Conservation (phyloP, 352 stramenopile genomes). For the Globisporangium acanthophoron region DNA sequence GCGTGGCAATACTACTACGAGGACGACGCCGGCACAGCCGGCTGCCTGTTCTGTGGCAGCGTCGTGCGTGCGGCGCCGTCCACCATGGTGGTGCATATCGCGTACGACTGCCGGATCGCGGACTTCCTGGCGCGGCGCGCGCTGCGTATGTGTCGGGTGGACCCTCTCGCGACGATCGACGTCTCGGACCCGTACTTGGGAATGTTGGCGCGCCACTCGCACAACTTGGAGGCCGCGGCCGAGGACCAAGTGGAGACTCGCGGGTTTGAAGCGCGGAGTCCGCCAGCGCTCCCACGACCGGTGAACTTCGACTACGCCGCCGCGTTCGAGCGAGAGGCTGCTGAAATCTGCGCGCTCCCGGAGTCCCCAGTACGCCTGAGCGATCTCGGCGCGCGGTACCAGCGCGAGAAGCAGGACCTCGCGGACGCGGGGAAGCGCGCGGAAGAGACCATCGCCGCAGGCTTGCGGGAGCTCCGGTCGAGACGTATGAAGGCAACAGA, state of each 20-base stretch:
- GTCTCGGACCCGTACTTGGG: neutral
- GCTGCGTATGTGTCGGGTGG: neutral
- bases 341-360: too few relatives aligned
- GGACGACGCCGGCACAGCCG: neutral
- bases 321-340: too few relatives aligned
- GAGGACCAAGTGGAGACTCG: neutral
- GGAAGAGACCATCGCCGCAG: conserved; percentile 2
- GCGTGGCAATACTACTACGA: conserved; percentile 12
- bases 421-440: neutral
- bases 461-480: neutral
- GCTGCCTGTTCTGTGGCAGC: conserved; percentile 12
- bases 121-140: conserved; percentile 8
- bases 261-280: too few relatives aligned
- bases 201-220: neutral
- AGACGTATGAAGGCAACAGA: too few relatives aligned
- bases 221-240: neutral
- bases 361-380: too few relatives aligned
- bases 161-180: neutral
- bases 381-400: too few relatives aligned
- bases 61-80: conserved; percentile 1
- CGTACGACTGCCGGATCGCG: conserved; percentile 5
- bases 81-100: conserved; percentile 15
- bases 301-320: too few relatives aligned
- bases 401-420: neutral
- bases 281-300: too few relatives aligned